A percentile compares a stretch with the other conserved stretches of the same genome.
Conservation (phyloP, 192 early-diverging fungal genomes). For the Glomus cerebriforme region DNA sequence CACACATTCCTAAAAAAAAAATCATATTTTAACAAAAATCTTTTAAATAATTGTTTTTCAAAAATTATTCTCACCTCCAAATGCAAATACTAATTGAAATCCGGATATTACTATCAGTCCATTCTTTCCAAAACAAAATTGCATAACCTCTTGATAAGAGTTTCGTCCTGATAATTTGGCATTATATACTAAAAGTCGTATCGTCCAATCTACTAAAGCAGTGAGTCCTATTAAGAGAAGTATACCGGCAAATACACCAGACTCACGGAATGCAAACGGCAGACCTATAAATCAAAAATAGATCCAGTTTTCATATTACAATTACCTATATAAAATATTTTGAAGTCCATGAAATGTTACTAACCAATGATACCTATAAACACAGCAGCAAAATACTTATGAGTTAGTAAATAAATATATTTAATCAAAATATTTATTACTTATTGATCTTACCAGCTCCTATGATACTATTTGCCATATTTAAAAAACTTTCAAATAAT, state of each 20-base stretch:
- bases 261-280: constrained; percentile 82
- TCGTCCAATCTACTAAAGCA: constrained; percentile 72
- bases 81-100: constrained; percentile 93
- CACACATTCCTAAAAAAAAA: constrained; percentile 23
- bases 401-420: background rate
- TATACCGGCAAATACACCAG: constrained; percentile 65
- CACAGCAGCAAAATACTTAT: background rate
- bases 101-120: constrained; percentile 79
- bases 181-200: constrained; percentile 70
- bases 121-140: constrained; percentile 77
- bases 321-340: background rate
- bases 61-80: constrained; percentile 72
- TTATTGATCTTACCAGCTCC: constrained; percentile 74
- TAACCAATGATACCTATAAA: constrained; percentile 36
- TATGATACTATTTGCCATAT: constrained; percentile 93
- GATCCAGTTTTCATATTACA: background rate
- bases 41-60: constrained; percentile 23
- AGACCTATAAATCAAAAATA: constrained; percentile 57
- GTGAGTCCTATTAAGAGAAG: constrained; percentile 55
- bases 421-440: background rate
- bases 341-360: background rate
- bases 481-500: constrained; percentile 65
- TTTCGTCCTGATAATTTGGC: constrained; percentile 76
- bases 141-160: constrained; percentile 83
- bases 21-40: background rate